Percentiles rank a stretch among this genome's conserved stretches.
Conservation (phyloP, 345 rosid species). For the Salix arbutifolia region DNA sequence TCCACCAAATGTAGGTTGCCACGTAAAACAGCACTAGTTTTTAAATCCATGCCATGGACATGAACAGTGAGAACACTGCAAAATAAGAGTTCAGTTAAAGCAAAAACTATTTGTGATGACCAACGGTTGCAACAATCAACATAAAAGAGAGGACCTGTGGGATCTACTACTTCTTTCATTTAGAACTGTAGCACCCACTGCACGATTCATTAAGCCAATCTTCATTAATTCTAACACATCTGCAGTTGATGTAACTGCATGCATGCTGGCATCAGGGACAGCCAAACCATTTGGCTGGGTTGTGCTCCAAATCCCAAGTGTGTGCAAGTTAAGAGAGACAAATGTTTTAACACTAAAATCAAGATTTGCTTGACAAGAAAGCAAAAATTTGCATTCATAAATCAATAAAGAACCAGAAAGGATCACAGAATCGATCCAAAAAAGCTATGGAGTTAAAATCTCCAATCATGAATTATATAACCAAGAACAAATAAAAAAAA, state of each 20-base stretch:
- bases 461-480: background rate
- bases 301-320: slow-evolving; percentile 96
- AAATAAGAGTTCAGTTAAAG: background rate
- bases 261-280: slow-evolving; percentile 97
- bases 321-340: slow-evolving; percentile 68
- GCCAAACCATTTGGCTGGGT: slow-evolving; percentile 96
- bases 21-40: slow-evolving; percentile 64
- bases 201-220: slow-evolving; percentile 73
- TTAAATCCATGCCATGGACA: slow-evolving; percentile 69
- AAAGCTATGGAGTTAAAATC: slow-evolving; percentile 2
- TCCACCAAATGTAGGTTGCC: slow-evolving; percentile 89
- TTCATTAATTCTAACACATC: slow-evolving; percentile 89
- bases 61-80: slow-evolving; percentile 93
- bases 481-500: background rate
- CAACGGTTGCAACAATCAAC: slow-evolving; percentile 2
- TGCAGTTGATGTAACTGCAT: slow-evolving; percentile 64
- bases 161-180: slow-evolving; percentile 99
- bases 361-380: background rate
- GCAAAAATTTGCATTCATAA: background rate
- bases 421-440: background rate
- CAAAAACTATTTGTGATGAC: background rate
- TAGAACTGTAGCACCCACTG: slow-evolving; percentile 84
- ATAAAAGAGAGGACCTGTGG: slow-evolving; percentile 58
- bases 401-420: background rate
- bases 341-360: background rate